Percentiles rank a stretch among this genome's conserved stretches.
Evolutionary conservation across 495 filamentous ascomycete species (phyloP).

Genomic region (Chaetomium tenue): DNA sequence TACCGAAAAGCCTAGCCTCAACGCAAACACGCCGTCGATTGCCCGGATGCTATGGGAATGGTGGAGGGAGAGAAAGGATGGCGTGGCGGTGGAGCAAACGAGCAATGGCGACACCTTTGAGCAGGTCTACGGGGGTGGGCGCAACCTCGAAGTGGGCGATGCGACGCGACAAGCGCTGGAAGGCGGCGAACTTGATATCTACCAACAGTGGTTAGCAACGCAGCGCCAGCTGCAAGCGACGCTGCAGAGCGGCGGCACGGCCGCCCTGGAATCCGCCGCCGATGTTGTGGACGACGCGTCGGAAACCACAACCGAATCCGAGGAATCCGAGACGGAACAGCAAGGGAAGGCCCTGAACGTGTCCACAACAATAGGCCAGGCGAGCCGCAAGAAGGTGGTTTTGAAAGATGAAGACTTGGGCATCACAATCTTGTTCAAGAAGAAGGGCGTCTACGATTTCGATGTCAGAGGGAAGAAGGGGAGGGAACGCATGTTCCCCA

Average conservation of each 20-base stretch:
- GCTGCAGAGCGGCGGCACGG: constrained; percentile 62
- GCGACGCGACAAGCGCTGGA: constrained; percentile 63
- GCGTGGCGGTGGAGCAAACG: constrained; percentile 58
- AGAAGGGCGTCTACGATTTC: constrained; percentile 84
- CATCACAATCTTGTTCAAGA: constrained; percentile 84
- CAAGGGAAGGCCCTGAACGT: constrained; percentile 91
- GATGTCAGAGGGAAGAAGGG: constrained; percentile 93
- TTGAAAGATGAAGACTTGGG: constrained; percentile 84
- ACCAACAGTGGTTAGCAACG: constrained; percentile 87
- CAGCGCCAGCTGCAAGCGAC: constrained; percentile 76
- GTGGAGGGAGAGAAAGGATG: constrained; percentile 66
- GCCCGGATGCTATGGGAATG: constrained; percentile 66
- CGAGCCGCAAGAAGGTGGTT: constrained; percentile 75
- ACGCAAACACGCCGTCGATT: constrained; percentile 44
- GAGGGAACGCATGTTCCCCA: constrained; percentile 88
- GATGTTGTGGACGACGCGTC: constrained; percentile 82
- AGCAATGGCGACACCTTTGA: constrained; percentile 60
- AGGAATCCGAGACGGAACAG: constrained; percentile 84
- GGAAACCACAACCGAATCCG: constrained; percentile 75
- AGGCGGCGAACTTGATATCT: constrained; percentile 69
- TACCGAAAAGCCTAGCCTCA: constrained; percentile 61
- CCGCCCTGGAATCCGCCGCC: constrained; percentile 63
- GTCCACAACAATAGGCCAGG: constrained; percentile 74
- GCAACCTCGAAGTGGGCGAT: constrained; percentile 57
- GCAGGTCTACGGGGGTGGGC: constrained; percentile 63